Percentiles rank a stretch among this genome's conserved stretches.
Evolutionary conservation across 1,284 basidiomycete species (phyloP).

Genomic region (Tilletia walkeri): DNA sequence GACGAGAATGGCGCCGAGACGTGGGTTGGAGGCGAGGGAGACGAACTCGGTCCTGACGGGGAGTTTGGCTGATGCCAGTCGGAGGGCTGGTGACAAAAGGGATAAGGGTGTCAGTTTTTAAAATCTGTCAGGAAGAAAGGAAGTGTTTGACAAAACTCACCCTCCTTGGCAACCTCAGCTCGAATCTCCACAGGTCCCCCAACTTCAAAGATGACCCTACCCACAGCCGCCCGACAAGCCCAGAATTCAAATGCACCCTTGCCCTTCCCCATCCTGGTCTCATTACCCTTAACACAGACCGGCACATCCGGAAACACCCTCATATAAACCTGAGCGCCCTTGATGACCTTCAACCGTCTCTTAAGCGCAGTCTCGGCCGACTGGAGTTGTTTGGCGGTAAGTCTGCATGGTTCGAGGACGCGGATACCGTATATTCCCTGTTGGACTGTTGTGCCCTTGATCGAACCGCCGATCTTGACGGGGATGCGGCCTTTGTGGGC

Average conservation of each 20-base stretch:
- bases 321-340: slow-evolving; percentile 82
- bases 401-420: slow-evolving; percentile 76
- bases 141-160: slow-evolving; percentile 59
- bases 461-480: slow-evolving; percentile 71
- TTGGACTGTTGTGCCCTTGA: slow-evolving; percentile 86
- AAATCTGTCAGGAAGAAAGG: background rate
- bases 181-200: slow-evolving; percentile 79
- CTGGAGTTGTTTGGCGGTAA: slow-evolving; percentile 88
- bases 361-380: slow-evolving; percentile 84
- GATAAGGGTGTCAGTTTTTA: background rate
- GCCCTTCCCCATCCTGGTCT: slow-evolving; percentile 99
- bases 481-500: slow-evolving; percentile 78
- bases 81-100: slow-evolving; percentile 66
- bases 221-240: slow-evolving; percentile 88
- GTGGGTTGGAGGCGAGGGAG: slow-evolving; percentile 67
- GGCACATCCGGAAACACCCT: slow-evolving; percentile 95
- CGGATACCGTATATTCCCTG: slow-evolving; percentile 89
- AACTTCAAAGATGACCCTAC: slow-evolving; percentile 90
- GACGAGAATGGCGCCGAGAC: slow-evolving; percentile 65
- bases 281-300: slow-evolving; percentile 97
- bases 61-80: slow-evolving; percentile 83
- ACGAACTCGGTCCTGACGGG: slow-evolving; percentile 90
- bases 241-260: slow-evolving; percentile 97
- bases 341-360: slow-evolving; percentile 84
- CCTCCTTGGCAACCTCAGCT: slow-evolving; percentile 87